Evolutionary conservation across 257 asterid species (phyloP), one percentile per base, ranked within the genome.

Genomic region (Ligustrum vulgare): DNA sequence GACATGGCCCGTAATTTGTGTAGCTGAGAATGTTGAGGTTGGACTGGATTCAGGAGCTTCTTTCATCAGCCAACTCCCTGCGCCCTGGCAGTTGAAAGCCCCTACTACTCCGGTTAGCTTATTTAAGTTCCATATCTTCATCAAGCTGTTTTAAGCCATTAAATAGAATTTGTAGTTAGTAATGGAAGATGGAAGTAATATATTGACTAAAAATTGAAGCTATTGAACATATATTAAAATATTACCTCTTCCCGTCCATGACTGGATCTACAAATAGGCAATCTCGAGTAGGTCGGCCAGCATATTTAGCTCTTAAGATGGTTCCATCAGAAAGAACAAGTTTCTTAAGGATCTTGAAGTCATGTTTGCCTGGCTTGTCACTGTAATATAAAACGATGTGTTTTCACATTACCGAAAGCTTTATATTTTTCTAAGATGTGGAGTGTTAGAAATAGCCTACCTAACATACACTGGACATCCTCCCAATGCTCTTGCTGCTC

Each of bases 111-210:
- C 93, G 2, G 89, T 78, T 49, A 82, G 45, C 71, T 88, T 87
- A 68, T 91, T 91, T 85, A 89, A 72, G 84, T 89, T 91, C 93
- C 97, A 91, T 35, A 89, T 89, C 86, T 91, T 91, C 75, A 91
- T 80, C 77, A 89, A 78, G 89, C 94, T 88, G 87, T 32, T 69
- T 5, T 31, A 51, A 28, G 6, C 16, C 28, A 65, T 36, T 60
- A 23, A 60, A 8, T 23, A 60, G 66, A 60, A 60, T 60, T 60
- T 60, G 49, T 36, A 69, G 70, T 81, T 72, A 73, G 72, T 18
- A 18, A 63, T 23, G 9, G 66, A 10, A 22, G 66, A 23, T 60
- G 0, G 33, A 20, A 60, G 23, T 65, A 45, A 18, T 31, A 37
- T 70, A 34, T 58, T 75, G 69, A 37, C 25, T 25, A 35, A 67